Percentiles rank a stretch among this genome's conserved stretches.
These are phyloP conservation scores for Aspergillus pseudotamarii DNA, from an alignment of 2,329 filamentous ascomycete species.

Conservation along the genomic window DNA sequence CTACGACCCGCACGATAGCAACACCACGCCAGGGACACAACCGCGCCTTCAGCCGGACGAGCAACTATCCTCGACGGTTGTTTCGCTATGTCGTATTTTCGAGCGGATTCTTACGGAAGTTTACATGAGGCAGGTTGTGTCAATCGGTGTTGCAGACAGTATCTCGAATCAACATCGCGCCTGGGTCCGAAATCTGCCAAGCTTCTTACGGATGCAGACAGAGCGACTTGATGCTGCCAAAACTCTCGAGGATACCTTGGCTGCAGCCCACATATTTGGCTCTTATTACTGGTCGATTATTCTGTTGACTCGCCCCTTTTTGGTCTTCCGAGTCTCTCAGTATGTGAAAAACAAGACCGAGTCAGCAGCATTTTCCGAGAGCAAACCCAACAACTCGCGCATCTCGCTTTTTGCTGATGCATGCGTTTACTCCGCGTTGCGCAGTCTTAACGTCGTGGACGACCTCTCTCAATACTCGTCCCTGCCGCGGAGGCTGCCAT, in stretches of 20 bases:
- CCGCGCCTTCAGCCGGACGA: slow-evolving; percentile 29
- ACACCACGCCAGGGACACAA: slow-evolving; percentile 29
- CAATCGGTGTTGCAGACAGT: slow-evolving; percentile 43
- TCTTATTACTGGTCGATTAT: slow-evolving; percentile 60
- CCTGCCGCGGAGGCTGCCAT: slow-evolving; percentile 48
- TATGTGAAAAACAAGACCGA: slow-evolving; percentile 36
- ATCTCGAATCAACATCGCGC: slow-evolving; percentile 47
- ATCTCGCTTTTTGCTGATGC: slow-evolving; percentile 41
- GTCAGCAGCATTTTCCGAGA: slow-evolving; percentile 20
- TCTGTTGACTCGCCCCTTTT: slow-evolving; percentile 55
- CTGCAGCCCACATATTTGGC: slow-evolving; percentile 54
- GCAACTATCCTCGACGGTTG: slow-evolving; percentile 54
- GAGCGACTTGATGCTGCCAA: slow-evolving; percentile 46
- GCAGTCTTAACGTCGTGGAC: slow-evolving; percentile 44
- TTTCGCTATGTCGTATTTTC: slow-evolving; percentile 46
- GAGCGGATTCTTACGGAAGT: slow-evolving; percentile 47
- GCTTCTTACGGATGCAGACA: slow-evolving; percentile 51
- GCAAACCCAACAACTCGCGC: slow-evolving; percentile 30
- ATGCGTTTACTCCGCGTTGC: slow-evolving; percentile 49
- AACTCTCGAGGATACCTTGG: slow-evolving; percentile 40
- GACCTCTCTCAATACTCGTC: slow-evolving; percentile 35
- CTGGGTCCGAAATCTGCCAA: slow-evolving; percentile 46
- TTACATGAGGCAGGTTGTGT: slow-evolving; percentile 48
- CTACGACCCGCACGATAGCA: slow-evolving; percentile 40
- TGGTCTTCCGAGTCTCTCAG: slow-evolving; percentile 54